Evolutionary conservation across 305 asterid species (phyloP), one percentile per base, ranked within the genome.

Genomic region (Rubia occidens): DNA sequence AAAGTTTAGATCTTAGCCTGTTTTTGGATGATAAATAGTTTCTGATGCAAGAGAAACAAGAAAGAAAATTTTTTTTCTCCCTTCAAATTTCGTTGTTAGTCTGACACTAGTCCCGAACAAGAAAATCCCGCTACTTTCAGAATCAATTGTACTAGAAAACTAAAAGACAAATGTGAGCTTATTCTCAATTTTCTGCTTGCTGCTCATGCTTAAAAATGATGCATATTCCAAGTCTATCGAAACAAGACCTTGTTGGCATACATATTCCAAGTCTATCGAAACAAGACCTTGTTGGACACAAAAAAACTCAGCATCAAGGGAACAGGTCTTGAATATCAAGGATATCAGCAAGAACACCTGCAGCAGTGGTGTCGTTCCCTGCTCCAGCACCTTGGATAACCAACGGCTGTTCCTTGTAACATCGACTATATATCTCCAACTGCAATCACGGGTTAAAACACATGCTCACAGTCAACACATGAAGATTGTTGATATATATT

Each of bases 301-400:
- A n/a, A 15, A 61, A 60, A 66, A 39, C 17, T 24, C 61, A 37
- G 40, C 1, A 14, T 70, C 32, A 84, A 10, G 82, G 82, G 84
- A 80, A 83, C 10, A 83, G 67, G 76, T 92, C 98, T 76, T 77
- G 96, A 71, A 88, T 47, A 77, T 93, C 97, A 20, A 93, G 83
- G 76, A 93, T 85, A 77, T 93, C 98, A 61, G 98, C 93, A 4
- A 88, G 96, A 76, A 89, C 96, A 11, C 97, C 98, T 7, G 92
- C 95, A 45, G 98, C 97, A 8, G 98, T 93, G 15, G 96, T 90
- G 66, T 88, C 97, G 58, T n/a, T 90, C 75, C 97, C 97, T 47
- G 97, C 96, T 67, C 96, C 98, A 61, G 98, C 97, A 65, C 98
- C 96, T 83, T 90, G 95, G 69, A 88, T 90, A 58, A 93, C 97